A percentile compares a stretch with the other conserved stretches of the same genome.
Evolutionary conservation across 805 yeast genomes (phyloP).

Genomic region (Hanseniaspora occidentalis): DNA sequence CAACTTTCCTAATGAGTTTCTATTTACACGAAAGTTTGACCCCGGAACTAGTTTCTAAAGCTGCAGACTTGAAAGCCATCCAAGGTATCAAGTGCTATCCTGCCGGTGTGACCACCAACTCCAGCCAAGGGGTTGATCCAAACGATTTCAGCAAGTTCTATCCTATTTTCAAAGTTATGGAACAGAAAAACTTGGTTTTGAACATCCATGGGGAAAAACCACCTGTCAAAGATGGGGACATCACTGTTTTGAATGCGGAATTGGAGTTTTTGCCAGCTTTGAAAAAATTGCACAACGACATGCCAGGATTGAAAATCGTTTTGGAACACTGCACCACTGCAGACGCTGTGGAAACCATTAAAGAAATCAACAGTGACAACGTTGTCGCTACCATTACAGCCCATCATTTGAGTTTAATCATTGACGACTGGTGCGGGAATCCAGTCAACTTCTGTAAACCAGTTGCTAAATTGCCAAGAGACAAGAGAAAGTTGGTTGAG

Average conservation of each 20-base stretch:
- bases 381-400: constrained; percentile 95
- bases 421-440: constrained; percentile 95
- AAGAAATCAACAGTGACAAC: constrained; percentile 42
- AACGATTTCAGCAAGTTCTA: constrained; percentile 82
- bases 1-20: constrained; percentile 85
- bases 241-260: constrained; percentile 91
- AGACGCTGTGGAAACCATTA: constrained; percentile 72
- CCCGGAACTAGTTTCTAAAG: constrained; percentile 73
- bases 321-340: constrained; percentile 92
- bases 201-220: constrained; percentile 97
- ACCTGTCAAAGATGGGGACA: constrained; percentile 41
- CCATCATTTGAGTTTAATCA: constrained; percentile 79
- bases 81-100: constrained; percentile 95
- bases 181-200: constrained; percentile 60
- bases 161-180: constrained; percentile 83
- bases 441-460: constrained; percentile 95
- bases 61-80: constrained; percentile 56
- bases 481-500: constrained; percentile 61
- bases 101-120: constrained; percentile 98
- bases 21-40: constrained; percentile 70
- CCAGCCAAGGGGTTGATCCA: constrained; percentile 83
- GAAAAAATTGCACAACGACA: constrained; percentile 59
- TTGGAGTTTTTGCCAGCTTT: constrained; percentile 85
- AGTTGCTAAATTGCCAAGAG: constrained; percentile 86
- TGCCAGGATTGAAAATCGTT: constrained; percentile 77